Base-by-base conservation (phyloP, 768 basidiomycete species). In the Postia placenta region DNA sequence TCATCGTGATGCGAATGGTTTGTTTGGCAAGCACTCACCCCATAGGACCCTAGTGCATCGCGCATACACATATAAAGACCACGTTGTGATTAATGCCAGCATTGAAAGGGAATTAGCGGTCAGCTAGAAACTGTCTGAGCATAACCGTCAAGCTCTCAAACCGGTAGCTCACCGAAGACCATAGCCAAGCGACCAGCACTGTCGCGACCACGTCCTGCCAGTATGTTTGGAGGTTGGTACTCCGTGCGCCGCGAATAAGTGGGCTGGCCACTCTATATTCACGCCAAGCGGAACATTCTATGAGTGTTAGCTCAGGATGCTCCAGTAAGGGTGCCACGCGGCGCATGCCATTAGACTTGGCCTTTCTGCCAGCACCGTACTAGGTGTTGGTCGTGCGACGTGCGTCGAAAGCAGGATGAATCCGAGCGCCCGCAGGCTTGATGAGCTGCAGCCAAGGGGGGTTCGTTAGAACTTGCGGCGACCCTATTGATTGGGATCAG, bases 221-320 rank as follows among this genome's bases (percentile, higher is more conserved):
- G 0, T 62, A 64, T 60, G 69, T 66, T 38, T 50, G 48, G 11
- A 57, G 61, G 36, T 67, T 63, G 14, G 72, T 50, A 26, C 70
- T 51, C 36, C 50, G 61, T 12, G 68, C 60, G 46, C 74, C 66
- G 24, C 70, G 72, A 33, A 68, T 66, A 24, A 76, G 52, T 12
- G 70, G 71, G 49, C 80, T 75, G 50, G 80, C 76, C 22, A 87
- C 69, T 44, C 78, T 72, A 51, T 82, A 86, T 60, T 88, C 85
- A 42, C 66, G 67, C 60, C 70, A 80, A 15, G 71, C 75, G 33
- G 69, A 67, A 53, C 64, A 68, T 30, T 71, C 63, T 39, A 74
- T 57, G 35, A 83, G 57, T 5, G 69, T 67, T 51, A 85, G 69
- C 58, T 86, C 76, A 44, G 82, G 83, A 41, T 72, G 64, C 50